Evolutionary conservation across 345 rosid species (phyloP).

Genomic region (Lumnitzera littorea): DNA sequence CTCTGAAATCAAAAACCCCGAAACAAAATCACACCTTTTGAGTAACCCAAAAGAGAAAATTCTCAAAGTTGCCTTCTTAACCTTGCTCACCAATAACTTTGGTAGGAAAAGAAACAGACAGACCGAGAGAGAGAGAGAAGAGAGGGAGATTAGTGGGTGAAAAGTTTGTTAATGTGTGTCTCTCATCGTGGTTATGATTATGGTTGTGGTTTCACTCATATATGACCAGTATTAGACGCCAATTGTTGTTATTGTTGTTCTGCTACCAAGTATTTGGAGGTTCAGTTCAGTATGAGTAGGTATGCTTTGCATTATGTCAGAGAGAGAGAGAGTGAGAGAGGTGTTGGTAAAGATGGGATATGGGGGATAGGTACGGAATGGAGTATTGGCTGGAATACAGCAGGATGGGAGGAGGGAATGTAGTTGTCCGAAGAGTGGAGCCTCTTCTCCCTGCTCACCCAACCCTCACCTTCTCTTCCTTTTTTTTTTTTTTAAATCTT

Average conservation of each 20-base stretch:
- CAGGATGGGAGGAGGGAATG: background rate
- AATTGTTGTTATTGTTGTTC: too few relatives aligned
- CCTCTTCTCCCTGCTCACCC: too few relatives aligned
- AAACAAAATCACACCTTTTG: conserved; percentile 4
- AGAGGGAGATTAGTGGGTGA: conserved; percentile 2
- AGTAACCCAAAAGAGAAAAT: background rate
- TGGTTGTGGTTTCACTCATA: background rate
- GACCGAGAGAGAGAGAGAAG: background rate
- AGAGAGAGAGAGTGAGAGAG: background rate
- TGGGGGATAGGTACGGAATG: too few relatives aligned
- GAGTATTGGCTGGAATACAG: conserved; percentile 12
- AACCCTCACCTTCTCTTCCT: too few relatives aligned
- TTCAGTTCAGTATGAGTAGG: background rate
- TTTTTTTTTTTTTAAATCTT: too few relatives aligned
- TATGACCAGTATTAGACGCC: too few relatives aligned
- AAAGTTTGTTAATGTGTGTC: conserved; percentile 8
- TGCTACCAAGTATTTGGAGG: too few relatives aligned
- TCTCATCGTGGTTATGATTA: background rate
- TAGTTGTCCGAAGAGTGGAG: too few relatives aligned
- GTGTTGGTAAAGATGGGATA: too few relatives aligned
- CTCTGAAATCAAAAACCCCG: background rate
- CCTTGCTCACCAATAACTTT: too few relatives aligned
- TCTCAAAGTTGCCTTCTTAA: background rate
- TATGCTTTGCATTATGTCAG: background rate
- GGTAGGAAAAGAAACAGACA: background rate